Percentiles rank a stretch among this genome's conserved stretches.
phyloP scores from a whole-genome alignment of 306 rosid species.

The Potentilla sterilis region DNA sequence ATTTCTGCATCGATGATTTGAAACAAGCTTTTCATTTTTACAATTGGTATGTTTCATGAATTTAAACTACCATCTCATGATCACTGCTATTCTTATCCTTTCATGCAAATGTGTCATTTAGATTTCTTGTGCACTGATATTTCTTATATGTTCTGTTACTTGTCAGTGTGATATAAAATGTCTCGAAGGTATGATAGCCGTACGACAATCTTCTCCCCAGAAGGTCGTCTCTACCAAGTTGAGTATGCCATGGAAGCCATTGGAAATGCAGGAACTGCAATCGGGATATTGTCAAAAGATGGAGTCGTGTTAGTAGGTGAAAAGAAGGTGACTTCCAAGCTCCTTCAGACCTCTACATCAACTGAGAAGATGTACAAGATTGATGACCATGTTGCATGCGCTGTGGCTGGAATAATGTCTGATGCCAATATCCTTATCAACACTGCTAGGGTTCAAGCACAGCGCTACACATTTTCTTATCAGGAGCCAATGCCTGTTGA shows the following conservation, averaged over 20 bases:
- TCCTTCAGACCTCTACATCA: conserved; percentile 43
- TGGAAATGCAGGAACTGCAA: conserved; percentile 45
- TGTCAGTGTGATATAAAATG: conserved; percentile 28
- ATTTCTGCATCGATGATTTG: too few relatives aligned
- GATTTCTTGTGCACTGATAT: neutral
- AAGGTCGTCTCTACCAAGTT: conserved; percentile 44
- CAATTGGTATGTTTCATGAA: neutral
- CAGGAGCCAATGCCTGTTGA: conserved; percentile 52
- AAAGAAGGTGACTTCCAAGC: conserved; percentile 44
- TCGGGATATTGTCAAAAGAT: conserved; percentile 43
- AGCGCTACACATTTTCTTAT: conserved; percentile 37
- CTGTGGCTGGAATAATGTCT: conserved; percentile 46
- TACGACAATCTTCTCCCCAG: conserved; percentile 42
- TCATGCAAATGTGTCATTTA: neutral
- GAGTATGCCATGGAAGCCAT: conserved; percentile 49
- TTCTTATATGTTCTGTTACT: neutral
- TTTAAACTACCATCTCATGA: neutral
- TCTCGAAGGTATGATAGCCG: conserved; percentile 47
- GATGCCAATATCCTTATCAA: conserved; percentile 45
- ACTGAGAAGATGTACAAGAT: conserved; percentile 47
- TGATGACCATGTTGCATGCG: conserved; percentile 47
- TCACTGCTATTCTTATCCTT: neutral
- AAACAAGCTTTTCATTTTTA: neutral
- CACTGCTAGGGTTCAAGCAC: conserved; percentile 47
- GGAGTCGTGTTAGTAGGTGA: conserved; percentile 44